Conservation (phyloP, 176 grass and related monocot genomes). For the Triticum timopheevii region DNA sequence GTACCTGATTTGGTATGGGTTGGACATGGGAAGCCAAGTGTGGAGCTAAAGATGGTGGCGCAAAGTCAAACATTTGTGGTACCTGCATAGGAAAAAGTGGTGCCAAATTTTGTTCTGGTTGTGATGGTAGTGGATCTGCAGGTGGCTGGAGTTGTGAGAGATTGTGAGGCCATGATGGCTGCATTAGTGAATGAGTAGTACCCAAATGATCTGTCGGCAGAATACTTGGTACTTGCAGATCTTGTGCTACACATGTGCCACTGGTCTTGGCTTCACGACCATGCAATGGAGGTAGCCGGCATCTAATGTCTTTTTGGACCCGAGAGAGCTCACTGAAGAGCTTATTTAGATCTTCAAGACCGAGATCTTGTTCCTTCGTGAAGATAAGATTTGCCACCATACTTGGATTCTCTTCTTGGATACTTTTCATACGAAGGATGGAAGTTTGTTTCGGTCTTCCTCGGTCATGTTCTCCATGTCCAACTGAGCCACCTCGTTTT, state of each 20-base stretch:
- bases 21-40: not conserved
- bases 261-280: not conserved
- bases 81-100: not conserved
- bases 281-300: not conserved
- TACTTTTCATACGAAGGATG: not conserved
- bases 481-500: not conserved
- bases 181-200: not conserved
- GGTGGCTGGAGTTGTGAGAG: not conserved
- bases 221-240: not conserved
- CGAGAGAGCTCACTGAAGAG: not conserved
- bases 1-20: not conserved
- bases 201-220: not conserved
- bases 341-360: not conserved
- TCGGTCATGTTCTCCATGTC: not conserved
- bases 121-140: not conserved
- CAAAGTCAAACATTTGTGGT: not conserved
- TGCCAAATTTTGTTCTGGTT: not conserved
- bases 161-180: not conserved
- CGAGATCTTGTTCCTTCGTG: not conserved
- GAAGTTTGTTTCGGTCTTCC: not conserved
- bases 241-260: not conserved
- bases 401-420: not conserved
- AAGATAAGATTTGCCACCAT: conserved; percentile 6
- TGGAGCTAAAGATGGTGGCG: not conserved
- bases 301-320: not conserved